Evolutionary conservation across 805 yeast species (phyloP), one percentile per base, ranked within the genome.

Genomic region (Hanseniaspora taiwanica): DNA sequence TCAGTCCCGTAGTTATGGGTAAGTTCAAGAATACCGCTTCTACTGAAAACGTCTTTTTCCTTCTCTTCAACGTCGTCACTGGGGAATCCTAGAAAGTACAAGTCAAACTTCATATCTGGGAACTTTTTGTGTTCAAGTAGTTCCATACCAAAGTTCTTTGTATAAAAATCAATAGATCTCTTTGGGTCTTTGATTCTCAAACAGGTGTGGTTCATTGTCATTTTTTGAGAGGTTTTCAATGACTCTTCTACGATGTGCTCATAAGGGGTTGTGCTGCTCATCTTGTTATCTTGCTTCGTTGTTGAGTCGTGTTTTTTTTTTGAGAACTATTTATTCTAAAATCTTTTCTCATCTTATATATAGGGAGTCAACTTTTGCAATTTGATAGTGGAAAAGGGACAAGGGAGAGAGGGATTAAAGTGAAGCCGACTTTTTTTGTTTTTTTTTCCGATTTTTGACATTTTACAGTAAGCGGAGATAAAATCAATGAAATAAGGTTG

Each of bases 161-260:
- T 66, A 62, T 91, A 89, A 65, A 83, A 89, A 5, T 72, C 71
- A 33, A 83, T 62, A 13, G 93, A 74, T 16, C 64, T 70, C 53
- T 73, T 68, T 25, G 96, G 89, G 55, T 89, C 85, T 52, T 84
- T 78, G 50, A 89, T 75, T 47, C 96, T 76, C 40, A 89, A 61
- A 63, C 86, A 75, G 6, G 86, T 76, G 55, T 78, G 85, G 64
- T 82, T 83, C 31, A 70, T 41, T 29, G 53, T 59, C n/a, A n/a
- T n/a, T n/a, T n/a, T n/a, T n/a, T n/a, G n/a, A n/a, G n/a, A n/a
- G n/a, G n/a, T n/a, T n/a, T n/a, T n/a, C n/a, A n/a, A n/a, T n/a
- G n/a, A n/a, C n/a, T n/a, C n/a, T n/a, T n/a, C n/a, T n/a, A n/a
- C n/a, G n/a, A n/a, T n/a, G n/a, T n/a, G n/a, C n/a, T n/a, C n/a